Base-by-base conservation (phyloP, 495 filamentous ascomycete genomes). In the Polyplosphaeria fusca region DNA sequence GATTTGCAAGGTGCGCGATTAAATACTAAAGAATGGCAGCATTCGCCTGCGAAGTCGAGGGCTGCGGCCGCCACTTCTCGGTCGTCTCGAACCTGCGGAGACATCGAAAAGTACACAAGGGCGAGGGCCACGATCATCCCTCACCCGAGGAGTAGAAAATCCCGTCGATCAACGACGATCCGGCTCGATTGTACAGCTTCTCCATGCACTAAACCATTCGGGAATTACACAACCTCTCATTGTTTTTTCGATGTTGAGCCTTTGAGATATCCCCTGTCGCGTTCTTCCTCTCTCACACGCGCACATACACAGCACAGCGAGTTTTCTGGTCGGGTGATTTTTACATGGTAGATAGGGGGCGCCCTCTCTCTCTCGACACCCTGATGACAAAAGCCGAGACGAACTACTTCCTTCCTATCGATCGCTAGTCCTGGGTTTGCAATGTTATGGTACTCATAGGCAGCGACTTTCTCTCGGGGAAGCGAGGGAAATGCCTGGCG, bases 91-190 rank as follows among this genome's bases (percentile, higher is more conserved):
- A 98, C 70, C 74, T 98, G 39, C 86, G 93, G 45, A 80, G 93
- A 47, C 93, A 98, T 76, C 87, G 88, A 70, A 98, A 98, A 73
- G 92, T 97, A 41, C 93, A 98, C 78, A 91, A 90, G 71, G 87
- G 85, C 69, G 90, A 95, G 63, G 77, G 74, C 35, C 60, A 67
- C 22, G 64, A 67, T 52, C 60, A 63, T 45, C 68, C 71, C 7
- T 74, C 71, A 24, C 69, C 71, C 0, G 69, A 72, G 37, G 71
- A 74, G 9, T 59, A 42, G 16, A 7, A 18, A 39, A 37, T 37
- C 18, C 39, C 25, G 40, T 46, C 42, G 37, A 42, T 44, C 49
- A 53, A 24, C 28, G 20, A 49, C 24, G 30, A 35, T 14, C 30
- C 30, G 30, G 30, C 14, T 35, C 7, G n/a, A n/a, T n/a, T n/a